Evolutionary conservation across 2,329 filamentous ascomycete species (phyloP), one percentile per base, ranked within the genome.

Genomic region (Blastomyces gilchristii): DNA sequence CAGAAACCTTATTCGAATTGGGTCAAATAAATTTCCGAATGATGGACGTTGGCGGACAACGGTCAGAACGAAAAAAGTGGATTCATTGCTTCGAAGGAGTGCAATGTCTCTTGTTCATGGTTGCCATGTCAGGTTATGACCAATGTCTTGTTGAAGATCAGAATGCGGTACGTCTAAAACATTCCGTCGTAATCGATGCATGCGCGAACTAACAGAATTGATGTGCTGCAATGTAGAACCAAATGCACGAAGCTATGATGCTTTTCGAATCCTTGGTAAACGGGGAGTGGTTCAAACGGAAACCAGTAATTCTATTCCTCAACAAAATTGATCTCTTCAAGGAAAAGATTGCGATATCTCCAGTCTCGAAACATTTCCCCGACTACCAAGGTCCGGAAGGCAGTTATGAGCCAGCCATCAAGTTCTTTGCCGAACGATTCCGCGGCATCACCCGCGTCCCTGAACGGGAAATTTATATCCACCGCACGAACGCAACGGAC

Each of bases 1-100:
- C 90, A 60, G 93, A 97, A 76, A 96, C 92, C 2, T 84, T 93
- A 66, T 97, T 97, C 75, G 91, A 96, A 74, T 83, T 96, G 16
- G 91, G 91, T 65, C 88, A 93, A 71, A 83, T 97, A 70, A 96
- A 91, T 67, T 97, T 97, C 78, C 88, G 91, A 71, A 97, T 97
- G 91, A 96, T 96, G 76, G 91, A 96, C 71, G 91, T 96, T 57
- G 91, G 91, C 74, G 91, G 91, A 63, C 91, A 96, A 74, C 83
- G 91, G 70, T 96, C 91, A 37, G 91, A 96, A 77, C 88, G 91
- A 66, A 96, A 96, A 83, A 96, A 96, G 81, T 96, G 91, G 91
- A 96, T 96, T 67, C 91, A 96, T 75, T 94, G 91, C 73, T 96
- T 96, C 73, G 91, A 96, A 75, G 94, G 94, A 67, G 91, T 96